These are phyloP conservation scores for Lagenidium sp. DNA, from an alignment of 352 stramenopile species.

Conservation along the genomic window DNA sequence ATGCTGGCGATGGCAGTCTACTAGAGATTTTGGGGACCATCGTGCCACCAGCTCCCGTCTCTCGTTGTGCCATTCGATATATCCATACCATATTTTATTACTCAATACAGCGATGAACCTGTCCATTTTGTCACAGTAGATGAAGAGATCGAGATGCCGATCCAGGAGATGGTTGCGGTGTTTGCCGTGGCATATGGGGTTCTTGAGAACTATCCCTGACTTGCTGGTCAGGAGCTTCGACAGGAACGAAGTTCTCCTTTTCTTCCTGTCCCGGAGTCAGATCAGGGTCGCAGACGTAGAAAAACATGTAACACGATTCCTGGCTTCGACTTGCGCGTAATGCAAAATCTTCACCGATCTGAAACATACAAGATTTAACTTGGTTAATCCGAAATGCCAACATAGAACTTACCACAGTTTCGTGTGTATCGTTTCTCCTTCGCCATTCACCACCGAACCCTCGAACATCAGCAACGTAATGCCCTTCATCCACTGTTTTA, in stretches of 20 bases:
- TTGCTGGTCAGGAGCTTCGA: constrained; percentile 4
- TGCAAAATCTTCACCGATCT: constrained; percentile 77
- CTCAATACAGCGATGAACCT: too few species aligned
- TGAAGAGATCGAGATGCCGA: too few species aligned
- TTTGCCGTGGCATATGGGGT: too few species aligned
- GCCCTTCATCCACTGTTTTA: constrained; percentile 67
- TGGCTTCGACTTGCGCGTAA: constrained; percentile 63
- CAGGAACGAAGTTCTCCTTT: constrained; percentile 80
- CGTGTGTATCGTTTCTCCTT: constrained; percentile 76
- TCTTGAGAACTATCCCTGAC: too few species aligned
- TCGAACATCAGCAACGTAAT: constrained; percentile 79
- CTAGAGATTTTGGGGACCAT: too few species aligned
- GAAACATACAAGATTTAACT: not conserved
- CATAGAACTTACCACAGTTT: constrained; percentile 42
- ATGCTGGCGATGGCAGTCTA: too few species aligned
- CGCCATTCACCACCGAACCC: constrained; percentile 42
- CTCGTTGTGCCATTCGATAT: too few species aligned
- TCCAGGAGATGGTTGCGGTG: too few species aligned
- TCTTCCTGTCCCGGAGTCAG: too few species aligned
- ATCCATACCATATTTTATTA: too few species aligned
- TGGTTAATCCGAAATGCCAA: not conserved
- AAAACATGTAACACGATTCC: constrained; percentile 85
- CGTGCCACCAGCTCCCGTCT: too few species aligned
- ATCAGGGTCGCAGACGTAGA: constrained; percentile 54
- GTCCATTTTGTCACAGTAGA: too few species aligned